These are phyloP conservation scores for Phoenix dactylifera DNA, from an alignment of 176 grass and related monocot genomes.

Conservation along the genomic window DNA sequence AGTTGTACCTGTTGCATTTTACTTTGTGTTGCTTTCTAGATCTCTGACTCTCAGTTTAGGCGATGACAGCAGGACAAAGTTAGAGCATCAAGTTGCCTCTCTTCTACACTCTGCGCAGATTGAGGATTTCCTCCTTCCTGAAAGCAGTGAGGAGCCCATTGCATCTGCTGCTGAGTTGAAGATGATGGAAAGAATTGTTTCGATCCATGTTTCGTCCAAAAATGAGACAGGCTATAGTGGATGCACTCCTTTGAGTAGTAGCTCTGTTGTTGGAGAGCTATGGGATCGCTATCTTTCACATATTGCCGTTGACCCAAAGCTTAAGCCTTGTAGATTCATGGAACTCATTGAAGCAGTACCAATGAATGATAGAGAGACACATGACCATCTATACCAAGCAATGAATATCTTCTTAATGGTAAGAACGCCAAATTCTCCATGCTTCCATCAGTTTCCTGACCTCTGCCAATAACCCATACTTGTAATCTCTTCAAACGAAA, in stretches of 20 bases:
- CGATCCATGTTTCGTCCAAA: slow-evolving; percentile 24
- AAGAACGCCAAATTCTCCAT: slow-evolving; percentile 14
- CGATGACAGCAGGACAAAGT: slow-evolving; percentile 25
- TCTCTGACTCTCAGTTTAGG: slow-evolving; percentile 54
- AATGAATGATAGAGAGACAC: slow-evolving; percentile 37
- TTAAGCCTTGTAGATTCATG: slow-evolving; percentile 34
- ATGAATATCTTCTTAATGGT: slow-evolving; percentile 67
- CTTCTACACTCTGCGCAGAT: slow-evolving; percentile 55
- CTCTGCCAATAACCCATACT: no score
- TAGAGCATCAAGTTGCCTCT: slow-evolving; percentile 31
- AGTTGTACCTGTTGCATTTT: slow-evolving; percentile 56
- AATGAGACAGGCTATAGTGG: slow-evolving; percentile 1
- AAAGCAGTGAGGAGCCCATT: slow-evolving; percentile 19
- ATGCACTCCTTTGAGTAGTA: slow-evolving; percentile 10
- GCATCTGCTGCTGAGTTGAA: slow-evolving; percentile 34
- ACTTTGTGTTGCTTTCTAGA: slow-evolving; percentile 68
- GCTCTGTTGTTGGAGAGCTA: slow-evolving; percentile 39
- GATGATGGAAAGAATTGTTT: slow-evolving; percentile 56
- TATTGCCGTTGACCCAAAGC: slow-evolving; percentile 36
- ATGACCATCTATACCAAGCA: slow-evolving; percentile 69
- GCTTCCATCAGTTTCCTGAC: background rate
- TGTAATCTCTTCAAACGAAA: no score
- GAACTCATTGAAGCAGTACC: slow-evolving; percentile 51
- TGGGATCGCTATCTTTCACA: slow-evolving; percentile 68
- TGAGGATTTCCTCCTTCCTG: slow-evolving; percentile 67